Evolutionary conservation across 345 rosid genomes (phyloP).

Genomic region (Populus davidiana): DNA sequence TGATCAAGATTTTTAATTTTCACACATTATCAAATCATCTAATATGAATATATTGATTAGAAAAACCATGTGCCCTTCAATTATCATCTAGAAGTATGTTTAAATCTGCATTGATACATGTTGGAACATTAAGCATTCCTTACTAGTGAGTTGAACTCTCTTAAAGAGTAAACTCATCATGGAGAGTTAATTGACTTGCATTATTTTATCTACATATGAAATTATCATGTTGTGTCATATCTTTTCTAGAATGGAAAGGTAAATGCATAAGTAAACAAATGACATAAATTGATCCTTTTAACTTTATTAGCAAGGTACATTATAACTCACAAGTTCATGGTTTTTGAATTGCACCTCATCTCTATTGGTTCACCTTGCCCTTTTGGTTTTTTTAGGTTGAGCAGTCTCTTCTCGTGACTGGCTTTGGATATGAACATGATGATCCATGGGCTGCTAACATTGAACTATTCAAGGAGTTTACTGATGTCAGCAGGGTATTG

Average conservation of each 20-base stretch:
- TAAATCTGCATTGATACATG: background rate
- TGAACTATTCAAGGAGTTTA: conserved; percentile 87
- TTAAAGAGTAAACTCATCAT: background rate
- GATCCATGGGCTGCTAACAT: conserved; percentile 88
- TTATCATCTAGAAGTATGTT: background rate
- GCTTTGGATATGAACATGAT: conserved; percentile 97
- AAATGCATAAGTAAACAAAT: background rate
- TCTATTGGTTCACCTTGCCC: background rate
- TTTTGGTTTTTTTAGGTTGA: conserved; percentile 53
- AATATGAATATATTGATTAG: background rate
- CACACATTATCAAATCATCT: background rate
- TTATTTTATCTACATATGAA: background rate
- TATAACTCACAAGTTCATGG: background rate
- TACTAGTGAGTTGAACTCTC: background rate
- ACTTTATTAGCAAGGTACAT: background rate
- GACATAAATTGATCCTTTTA: background rate
- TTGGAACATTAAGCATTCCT: background rate
- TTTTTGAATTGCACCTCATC: conserved; percentile 1
- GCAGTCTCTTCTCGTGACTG: conserved; percentile 90
- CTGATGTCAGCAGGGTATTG: conserved; percentile 79
- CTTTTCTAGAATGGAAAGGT: background rate
- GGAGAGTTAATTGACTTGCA: background rate
- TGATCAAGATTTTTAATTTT: background rate
- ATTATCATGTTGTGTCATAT: background rate
- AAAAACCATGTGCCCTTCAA: background rate